phyloP scores from a whole-genome alignment of 2,329 filamentous ascomycete genomes.

The Dactylellina drechsleri region DNA sequence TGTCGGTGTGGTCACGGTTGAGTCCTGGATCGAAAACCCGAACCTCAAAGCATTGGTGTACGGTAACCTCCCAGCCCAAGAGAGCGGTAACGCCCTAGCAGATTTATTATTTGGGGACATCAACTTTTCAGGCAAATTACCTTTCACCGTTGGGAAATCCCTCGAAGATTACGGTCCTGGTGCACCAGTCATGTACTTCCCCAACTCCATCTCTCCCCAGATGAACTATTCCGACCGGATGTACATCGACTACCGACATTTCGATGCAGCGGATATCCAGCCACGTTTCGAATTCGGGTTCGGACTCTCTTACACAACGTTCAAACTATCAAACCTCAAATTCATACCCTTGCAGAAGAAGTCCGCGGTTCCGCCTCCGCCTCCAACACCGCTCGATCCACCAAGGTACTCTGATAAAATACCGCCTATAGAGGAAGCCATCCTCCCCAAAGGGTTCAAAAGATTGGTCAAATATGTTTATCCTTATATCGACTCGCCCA shows the following conservation, averaged over 20 bases:
- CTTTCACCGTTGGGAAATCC: constrained; percentile 72
- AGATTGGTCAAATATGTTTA: constrained; percentile 69
- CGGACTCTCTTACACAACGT: constrained; percentile 75
- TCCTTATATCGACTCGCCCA: constrained; percentile 71
- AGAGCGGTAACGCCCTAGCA: constrained; percentile 74
- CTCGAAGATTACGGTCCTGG: constrained; percentile 68
- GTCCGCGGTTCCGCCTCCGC: constrained; percentile 65
- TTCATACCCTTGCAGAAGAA: constrained; percentile 64
- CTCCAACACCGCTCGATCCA: constrained; percentile 62
- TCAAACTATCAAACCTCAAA: constrained; percentile 67
- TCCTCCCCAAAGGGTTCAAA: constrained; percentile 25
- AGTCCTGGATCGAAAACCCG: constrained; percentile 74
- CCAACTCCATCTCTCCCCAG: constrained; percentile 59
- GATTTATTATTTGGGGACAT: constrained; percentile 75
- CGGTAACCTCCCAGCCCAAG: constrained; percentile 78
- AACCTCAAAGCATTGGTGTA: constrained; percentile 74
- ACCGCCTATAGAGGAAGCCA: constrained; percentile 25
- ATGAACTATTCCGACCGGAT: constrained; percentile 72
- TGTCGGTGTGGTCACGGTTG: constrained; percentile 75
- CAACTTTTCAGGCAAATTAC: constrained; percentile 75
- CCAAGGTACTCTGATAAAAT: constrained; percentile 60
- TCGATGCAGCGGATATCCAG: constrained; percentile 67
- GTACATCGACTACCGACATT: constrained; percentile 72
- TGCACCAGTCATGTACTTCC: constrained; percentile 54
- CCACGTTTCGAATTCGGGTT: constrained; percentile 73